Evolutionary conservation across 1,284 basidiomycete genomes (phyloP), one percentile per base, ranked within the genome.

Genomic region (Cyathus olla): DNA sequence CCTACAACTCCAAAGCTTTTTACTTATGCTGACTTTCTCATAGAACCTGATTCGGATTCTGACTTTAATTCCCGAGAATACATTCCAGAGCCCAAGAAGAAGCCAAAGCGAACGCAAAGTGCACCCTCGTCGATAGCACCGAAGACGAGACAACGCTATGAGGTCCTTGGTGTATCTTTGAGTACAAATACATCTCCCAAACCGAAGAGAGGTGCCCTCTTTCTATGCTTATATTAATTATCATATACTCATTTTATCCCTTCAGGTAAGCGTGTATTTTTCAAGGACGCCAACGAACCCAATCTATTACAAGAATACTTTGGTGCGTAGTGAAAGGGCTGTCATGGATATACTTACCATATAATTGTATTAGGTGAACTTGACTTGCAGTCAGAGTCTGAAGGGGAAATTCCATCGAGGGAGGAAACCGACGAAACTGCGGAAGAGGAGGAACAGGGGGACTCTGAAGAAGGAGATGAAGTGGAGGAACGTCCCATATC

Each of bases 11-110:
- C 31, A 35, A 35, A 35, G 13, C 31, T 35, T 35, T 13, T 13
- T 13, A 35, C 31, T 35, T 8, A 8, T 35, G 31, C 31, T 35
- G 13, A 35, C 31, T 24, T 55, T 76, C 73, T 75, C 55, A 62
- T 63, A 65, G 88, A 87, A 59, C 79, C 83, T 0, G 88, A 90
- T 60, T 80, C 78, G 2, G 82, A 83, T 64, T 81, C 88, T n/a
- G 88, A 90, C 59, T 90, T 90, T 59, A 81, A 76, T 28, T 66
- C 84, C 1, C 85, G 85, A 0, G 56, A 67, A 3, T 84, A 83
- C 55, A 60, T 83, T 15, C 77, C 80, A 47, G 74, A 81, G 55
- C 65, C 76, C 29, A 74, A 69, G 59, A 67, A 65, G 50, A 66
- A 72, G 51, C 75, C 72, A 64, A 77, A 76, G 60, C 72, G 70